Evolutionary conservation across 1,284 basidiomycete species (phyloP), one percentile per base, ranked within the genome.

Genomic region (Trichosporon asahii): DNA sequence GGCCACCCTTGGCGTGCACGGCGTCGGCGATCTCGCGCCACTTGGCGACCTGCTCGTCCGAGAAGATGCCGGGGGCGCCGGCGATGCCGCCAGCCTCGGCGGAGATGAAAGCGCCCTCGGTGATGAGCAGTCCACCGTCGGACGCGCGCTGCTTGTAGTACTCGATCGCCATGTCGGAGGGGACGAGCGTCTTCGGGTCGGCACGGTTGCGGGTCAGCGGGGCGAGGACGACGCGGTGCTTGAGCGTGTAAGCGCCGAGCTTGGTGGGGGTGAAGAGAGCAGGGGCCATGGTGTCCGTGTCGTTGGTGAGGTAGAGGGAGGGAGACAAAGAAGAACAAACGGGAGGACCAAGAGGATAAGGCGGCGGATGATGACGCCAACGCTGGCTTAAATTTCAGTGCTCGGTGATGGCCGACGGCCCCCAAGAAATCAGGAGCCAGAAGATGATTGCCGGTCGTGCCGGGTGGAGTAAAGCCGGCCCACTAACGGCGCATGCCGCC

Each of bases 1-100:
- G 81, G 0, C 84, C 85, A 6, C 81, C 85, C 63, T 86, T 85
- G 1, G 79, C 81, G 73, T 88, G 87, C 1, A 87, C 85, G 6
- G 79, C 82, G 53, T 83, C 81, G 11, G 80, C 82, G 33, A 86
- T 75, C 81, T 84, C 66, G 61, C 78, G 80, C 81, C 81, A 82
- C 25, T 44, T 63, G 11, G 66, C 72, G 29, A 78, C 69, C 71
- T 82, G 81, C 69, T 78, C 78, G 2, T 66, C 65, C 14, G 75
- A 72, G 69, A 73, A 79, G 65, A 79, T 74, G 15, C 77, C 78
- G 1, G 79, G 79, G 8, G 73, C 75, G 29, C 53, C 67, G 3
- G 72, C 53, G 25, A 73, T 61, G 23, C 78, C 78, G 33, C 72
- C 74, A 3, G 75, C 75, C 66, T 75, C 76, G 5, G 68, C 60